A percentile compares a stretch with the other conserved stretches of the same genome.
These are phyloP conservation scores for Podospora pseudoanserina DNA, from an alignment of 495 filamentous ascomycete genomes.

Conservation along the genomic window DNA sequence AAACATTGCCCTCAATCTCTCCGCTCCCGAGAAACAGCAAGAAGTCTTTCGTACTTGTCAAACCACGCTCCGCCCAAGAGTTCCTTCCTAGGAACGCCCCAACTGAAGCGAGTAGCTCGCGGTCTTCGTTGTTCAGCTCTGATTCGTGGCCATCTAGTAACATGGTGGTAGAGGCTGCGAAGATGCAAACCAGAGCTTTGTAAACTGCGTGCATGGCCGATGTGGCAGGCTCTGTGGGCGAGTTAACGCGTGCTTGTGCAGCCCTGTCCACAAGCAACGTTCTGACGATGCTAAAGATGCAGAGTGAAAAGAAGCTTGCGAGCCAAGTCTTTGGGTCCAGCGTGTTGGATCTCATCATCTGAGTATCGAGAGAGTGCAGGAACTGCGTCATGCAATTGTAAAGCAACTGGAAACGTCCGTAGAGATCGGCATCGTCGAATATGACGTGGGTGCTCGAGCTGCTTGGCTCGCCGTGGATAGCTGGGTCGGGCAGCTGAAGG, in stretches of 20 bases:
- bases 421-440: conserved; percentile 44
- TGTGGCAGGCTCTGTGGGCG: conserved; percentile 33
- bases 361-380: conserved; percentile 45
- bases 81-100: conserved; percentile 35
- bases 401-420: conserved; percentile 43
- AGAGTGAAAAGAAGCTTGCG: conserved; percentile 46
- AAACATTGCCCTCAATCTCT: conserved; percentile 38
- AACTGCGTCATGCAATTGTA: conserved; percentile 48
- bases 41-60: conserved; percentile 43
- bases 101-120: conserved; percentile 34
- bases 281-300: conserved; percentile 49
- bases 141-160: conserved; percentile 37
- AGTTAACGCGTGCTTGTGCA: conserved; percentile 31
- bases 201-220: conserved; percentile 46
- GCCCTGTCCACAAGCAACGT: conserved; percentile 45
- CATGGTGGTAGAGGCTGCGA: conserved; percentile 42
- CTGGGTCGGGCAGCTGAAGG: conserved; percentile 46
- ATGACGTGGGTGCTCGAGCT: conserved; percentile 32
- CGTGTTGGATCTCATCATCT: conserved; percentile 34
- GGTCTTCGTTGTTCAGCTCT: conserved; percentile 37
- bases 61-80: conserved; percentile 43
- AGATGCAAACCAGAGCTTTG: conserved; percentile 44
- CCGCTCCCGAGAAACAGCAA: conserved; percentile 44
- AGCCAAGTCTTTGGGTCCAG: conserved; percentile 44
- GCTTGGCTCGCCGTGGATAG: conserved; percentile 41